Percentiles rank a stretch among this genome's conserved stretches.
These are phyloP conservation scores for Vishniacozyma victoriae DNA, from an alignment of 768 basidiomycete species.

Conservation along the genomic window DNA sequence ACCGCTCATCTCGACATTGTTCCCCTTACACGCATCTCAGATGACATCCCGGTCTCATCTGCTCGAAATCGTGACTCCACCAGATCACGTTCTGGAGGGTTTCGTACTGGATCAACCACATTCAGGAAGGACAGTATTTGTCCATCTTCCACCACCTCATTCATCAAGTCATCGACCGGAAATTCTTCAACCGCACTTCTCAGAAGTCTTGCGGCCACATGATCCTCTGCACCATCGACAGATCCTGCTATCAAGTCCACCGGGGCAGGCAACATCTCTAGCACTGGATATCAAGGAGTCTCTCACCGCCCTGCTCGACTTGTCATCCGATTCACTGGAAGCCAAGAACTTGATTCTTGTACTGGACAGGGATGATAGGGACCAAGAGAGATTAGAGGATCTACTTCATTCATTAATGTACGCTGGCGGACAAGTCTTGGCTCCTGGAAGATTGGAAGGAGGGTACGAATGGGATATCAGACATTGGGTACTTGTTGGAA, in stretches of 20 bases:
- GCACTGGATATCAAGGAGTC: constrained; percentile 40
- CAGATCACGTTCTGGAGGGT: constrained; percentile 28
- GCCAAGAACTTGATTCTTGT: constrained; percentile 38
- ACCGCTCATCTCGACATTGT: constrained; percentile 33
- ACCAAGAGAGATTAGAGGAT: constrained; percentile 31
- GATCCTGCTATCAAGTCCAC: neutral
- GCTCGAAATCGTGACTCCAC: constrained; percentile 41
- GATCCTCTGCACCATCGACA: constrained; percentile 17
- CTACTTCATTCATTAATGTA: constrained; percentile 43
- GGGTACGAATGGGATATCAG: constrained; percentile 42
- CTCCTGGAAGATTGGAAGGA: constrained; percentile 26
- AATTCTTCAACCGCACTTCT: constrained; percentile 28
- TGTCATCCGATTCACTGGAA: constrained; percentile 36
- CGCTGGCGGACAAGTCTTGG: constrained; percentile 38
- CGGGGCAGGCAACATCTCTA: constrained; percentile 1
- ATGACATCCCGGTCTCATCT: constrained; percentile 22
- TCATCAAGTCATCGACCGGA: constrained; percentile 15
- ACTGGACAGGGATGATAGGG: constrained; percentile 32
- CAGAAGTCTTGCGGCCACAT: constrained; percentile 32
- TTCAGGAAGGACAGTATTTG: constrained; percentile 21
- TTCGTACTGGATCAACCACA: constrained; percentile 31
- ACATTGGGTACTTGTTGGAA: constrained; percentile 44
- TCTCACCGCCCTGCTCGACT: constrained; percentile 41
- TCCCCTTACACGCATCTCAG: constrained; percentile 32
- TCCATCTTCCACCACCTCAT: constrained; percentile 29